Percentiles rank a stretch among this genome's conserved stretches.
Conservation (phyloP, 2,329 filamentous ascomycete species). For the Aspergillus hortae region DNA sequence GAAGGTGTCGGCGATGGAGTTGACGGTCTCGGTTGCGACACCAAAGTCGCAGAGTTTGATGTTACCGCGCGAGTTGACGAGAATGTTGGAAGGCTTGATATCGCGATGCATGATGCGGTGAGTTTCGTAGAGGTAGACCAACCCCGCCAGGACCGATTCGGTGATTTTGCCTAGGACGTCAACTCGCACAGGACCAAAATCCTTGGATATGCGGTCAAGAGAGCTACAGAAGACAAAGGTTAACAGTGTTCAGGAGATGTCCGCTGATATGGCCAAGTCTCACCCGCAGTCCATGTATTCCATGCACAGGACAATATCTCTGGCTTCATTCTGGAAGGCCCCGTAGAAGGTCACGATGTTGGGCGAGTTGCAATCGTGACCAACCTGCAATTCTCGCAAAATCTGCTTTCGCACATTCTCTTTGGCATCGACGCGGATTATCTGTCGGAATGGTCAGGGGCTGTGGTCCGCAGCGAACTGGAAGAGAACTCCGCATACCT, state of each 20-base stretch:
- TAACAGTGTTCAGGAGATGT: too few species aligned
- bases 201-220: conserved; percentile 87
- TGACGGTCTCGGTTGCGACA: conserved; percentile 96
- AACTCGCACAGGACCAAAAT: conserved; percentile 91
- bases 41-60: conserved; percentile 99
- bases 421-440: conserved; percentile 97
- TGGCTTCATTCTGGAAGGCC: conserved; percentile 91
- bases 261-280: conserved; percentile 34
- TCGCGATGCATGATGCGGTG: conserved; percentile 99
- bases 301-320: conserved; percentile 99
- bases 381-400: conserved; percentile 93
- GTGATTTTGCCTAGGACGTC: conserved; percentile 97
- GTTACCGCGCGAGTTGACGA: conserved; percentile 87
- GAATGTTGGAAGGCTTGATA: conserved; percentile 96
- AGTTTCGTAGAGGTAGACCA: conserved; percentile 91
- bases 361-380: conserved; percentile 95
- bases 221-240: conserved; percentile 54
- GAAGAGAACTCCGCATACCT: conserved; percentile 57
- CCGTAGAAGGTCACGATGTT: conserved; percentile 98
- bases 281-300: conserved; percentile 99
- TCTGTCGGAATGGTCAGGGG: conserved; percentile 48
- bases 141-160: conserved; percentile 85
- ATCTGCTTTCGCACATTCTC: conserved; percentile 96
- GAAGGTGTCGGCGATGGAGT: conserved; percentile 97
- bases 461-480: neutral